A percentile compares a stretch with the other conserved stretches of the same genome.
These are phyloP conservation scores for Gossypium herbaceum DNA, from an alignment of 345 rosid genomes.

Conservation along the genomic window DNA sequence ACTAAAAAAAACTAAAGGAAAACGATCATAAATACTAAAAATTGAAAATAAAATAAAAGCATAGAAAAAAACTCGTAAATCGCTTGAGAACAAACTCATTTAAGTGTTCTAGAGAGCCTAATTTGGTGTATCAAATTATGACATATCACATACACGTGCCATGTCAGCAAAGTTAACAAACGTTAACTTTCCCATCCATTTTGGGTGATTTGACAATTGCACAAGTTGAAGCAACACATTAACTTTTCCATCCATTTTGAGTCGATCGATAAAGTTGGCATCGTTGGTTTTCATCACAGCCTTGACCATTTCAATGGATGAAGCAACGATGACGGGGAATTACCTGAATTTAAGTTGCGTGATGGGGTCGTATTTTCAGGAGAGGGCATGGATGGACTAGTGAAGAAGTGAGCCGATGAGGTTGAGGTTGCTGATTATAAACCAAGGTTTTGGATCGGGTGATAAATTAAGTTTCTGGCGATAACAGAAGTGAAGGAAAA, in stretches of 20 bases:
- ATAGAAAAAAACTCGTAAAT: no score
- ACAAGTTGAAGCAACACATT: no score
- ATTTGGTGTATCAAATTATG: no score
- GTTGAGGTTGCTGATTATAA: constrained; percentile 64
- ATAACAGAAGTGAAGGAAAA: constrained; percentile 30
- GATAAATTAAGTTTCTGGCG: constrained; percentile 37
- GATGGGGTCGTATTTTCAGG: constrained; percentile 51
- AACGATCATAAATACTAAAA: no score
- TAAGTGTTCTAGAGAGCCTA: no score
- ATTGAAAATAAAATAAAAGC: no score
- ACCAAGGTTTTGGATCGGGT: constrained; percentile 63
- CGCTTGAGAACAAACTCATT: no score
- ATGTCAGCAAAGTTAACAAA: no score
- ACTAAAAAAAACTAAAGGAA: no score
- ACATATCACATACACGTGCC: no score
- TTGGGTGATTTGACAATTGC: no score
- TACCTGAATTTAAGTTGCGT: constrained; percentile 56
- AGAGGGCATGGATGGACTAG: constrained; percentile 47
- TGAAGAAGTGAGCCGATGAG: constrained; percentile 62
- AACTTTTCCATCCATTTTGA: constrained; percentile 13
- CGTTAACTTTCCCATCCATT: no score
- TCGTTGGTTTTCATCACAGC: constrained; percentile 51
- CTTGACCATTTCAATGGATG: constrained; percentile 52
- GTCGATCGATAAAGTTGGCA: constrained; percentile 37
- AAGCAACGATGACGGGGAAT: constrained; percentile 40